Evolutionary conservation across 305 asterid genomes (phyloP).

Genomic region (Solanum hybrid): DNA sequence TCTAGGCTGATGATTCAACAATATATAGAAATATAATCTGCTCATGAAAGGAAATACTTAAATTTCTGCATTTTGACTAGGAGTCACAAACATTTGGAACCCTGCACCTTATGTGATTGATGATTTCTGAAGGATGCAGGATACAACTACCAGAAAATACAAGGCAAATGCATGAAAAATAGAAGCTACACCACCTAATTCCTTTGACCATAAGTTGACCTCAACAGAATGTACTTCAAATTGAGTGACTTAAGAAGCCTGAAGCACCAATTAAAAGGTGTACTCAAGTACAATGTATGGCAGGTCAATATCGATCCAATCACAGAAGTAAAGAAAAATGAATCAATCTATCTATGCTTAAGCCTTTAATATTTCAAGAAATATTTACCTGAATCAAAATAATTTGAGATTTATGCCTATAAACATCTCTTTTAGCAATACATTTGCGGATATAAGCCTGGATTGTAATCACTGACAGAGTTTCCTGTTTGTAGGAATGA

Average conservation of each 20-base stretch:
- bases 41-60: not conserved
- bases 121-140: not conserved
- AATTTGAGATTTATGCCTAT: conserved; percentile 24
- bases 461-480: conserved; percentile 38
- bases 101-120: not conserved
- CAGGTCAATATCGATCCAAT: not conserved
- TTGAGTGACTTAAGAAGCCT: not conserved
- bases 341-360: not conserved
- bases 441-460: conserved; percentile 70
- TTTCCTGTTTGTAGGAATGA: conserved; percentile 31
- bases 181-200: not conserved
- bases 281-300: not conserved
- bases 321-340: not conserved
- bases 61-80: not conserved
- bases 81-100: not conserved
- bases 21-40: not conserved
- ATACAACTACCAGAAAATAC: not conserved
- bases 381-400: conserved; percentile 50
- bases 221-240: not conserved
- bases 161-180: not conserved
- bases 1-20: conserved; percentile 3
- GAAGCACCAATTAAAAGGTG: not conserved
- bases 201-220: not conserved
- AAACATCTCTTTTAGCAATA: conserved; percentile 45
- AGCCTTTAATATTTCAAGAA: not conserved